Evolutionary conservation across 2,329 filamentous ascomycete species (phyloP).

Genomic region (Ilyonectria sp.): DNA sequence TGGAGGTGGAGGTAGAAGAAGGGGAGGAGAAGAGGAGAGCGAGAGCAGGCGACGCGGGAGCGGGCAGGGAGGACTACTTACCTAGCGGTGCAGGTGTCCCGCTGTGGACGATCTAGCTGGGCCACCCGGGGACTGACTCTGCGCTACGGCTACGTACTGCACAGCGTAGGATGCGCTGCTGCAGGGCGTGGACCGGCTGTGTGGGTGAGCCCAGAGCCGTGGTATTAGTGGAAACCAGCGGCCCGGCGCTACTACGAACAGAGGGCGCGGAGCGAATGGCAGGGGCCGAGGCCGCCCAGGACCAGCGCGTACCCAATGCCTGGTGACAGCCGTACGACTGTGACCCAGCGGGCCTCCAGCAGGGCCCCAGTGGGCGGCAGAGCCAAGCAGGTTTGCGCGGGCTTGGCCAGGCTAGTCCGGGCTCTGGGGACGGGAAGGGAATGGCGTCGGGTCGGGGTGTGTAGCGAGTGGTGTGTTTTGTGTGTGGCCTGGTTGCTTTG

Average conservation of each 20-base stretch:
- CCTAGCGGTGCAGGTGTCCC: slow-evolving; percentile 3
- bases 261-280: slow-evolving; percentile 43
- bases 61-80: slow-evolving; percentile 42
- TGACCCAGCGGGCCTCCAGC: slow-evolving; percentile 20
- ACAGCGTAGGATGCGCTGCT: slow-evolving; percentile 7
- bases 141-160: slow-evolving; percentile 4
- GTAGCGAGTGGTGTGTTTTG: slow-evolving; percentile 25
- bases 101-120: slow-evolving; percentile 6
- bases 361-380: slow-evolving; percentile 33
- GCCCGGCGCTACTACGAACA: slow-evolving; percentile 44
- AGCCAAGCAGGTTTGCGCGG: slow-evolving; percentile 30
- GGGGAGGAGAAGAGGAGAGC: slow-evolving; percentile 35
- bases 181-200: slow-evolving; percentile 28
- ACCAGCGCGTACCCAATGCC: slow-evolving; percentile 35
- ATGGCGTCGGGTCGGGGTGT: slow-evolving; percentile 36
- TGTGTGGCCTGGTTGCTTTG: slow-evolving; percentile 19
- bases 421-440: slow-evolving; percentile 44
- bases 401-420: slow-evolving; percentile 33
- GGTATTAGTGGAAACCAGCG: slow-evolving; percentile 43
- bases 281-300: slow-evolving; percentile 29
- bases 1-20: slow-evolving; percentile 12
- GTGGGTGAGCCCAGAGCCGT: slow-evolving; percentile 40
- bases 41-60: slow-evolving; percentile 13
- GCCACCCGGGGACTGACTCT: slow-evolving; percentile 9
- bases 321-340: slow-evolving; percentile 40